These are phyloP conservation scores for Aspergillus thermomutatus DNA, from an alignment of 2,329 filamentous ascomycete species.

Conservation along the genomic window DNA sequence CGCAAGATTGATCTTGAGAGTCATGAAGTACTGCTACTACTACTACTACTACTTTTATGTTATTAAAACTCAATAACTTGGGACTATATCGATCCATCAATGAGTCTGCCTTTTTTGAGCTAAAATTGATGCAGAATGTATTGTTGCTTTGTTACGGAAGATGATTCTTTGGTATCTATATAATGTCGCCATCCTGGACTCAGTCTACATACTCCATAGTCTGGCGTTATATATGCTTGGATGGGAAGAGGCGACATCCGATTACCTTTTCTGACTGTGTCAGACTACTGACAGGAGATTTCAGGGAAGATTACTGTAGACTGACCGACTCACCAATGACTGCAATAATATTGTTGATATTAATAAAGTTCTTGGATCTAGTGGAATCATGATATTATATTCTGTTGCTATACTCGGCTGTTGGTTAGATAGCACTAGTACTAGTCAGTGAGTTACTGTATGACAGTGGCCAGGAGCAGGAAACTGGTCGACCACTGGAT, in stretches of 20 bases:
- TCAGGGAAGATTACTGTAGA: background rate
- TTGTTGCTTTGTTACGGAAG: background rate
- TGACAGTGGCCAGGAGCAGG: background rate
- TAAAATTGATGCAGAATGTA: background rate
- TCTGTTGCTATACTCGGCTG: background rate
- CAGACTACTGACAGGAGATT: background rate
- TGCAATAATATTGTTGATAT: background rate
- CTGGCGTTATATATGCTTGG: too few species aligned
- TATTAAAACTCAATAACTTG: background rate
- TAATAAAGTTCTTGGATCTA: background rate
- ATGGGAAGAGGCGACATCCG: too few species aligned
- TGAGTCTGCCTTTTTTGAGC: background rate
- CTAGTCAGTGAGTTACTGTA: background rate
- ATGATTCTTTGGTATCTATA: background rate
- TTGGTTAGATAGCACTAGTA: background rate
- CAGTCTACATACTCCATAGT: background rate
- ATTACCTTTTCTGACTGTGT: background rate
- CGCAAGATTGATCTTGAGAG: constrained; percentile 12
- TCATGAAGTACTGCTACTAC: background rate
- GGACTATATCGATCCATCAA: background rate
- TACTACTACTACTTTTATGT: background rate
- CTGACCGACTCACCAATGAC: background rate
- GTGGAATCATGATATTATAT: background rate
- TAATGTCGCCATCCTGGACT: background rate
- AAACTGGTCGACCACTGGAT: background rate